Evolutionary conservation across 495 filamentous ascomycete genomes (phyloP).

Genomic region (Lasiosphaeris hirsuta): DNA sequence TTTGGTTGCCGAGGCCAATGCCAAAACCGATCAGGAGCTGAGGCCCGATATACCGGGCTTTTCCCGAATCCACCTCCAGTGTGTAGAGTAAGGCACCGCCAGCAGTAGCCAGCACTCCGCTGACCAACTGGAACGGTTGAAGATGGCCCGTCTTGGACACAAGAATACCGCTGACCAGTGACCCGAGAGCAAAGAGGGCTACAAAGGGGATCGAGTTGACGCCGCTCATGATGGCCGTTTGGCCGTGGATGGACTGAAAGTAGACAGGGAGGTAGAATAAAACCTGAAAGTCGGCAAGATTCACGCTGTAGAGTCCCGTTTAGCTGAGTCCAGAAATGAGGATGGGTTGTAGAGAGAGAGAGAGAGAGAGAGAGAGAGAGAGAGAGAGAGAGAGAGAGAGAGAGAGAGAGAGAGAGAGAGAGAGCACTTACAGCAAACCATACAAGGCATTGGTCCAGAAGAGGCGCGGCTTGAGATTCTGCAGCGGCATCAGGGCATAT

Average conservation of each 20-base stretch:
- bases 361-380: too few relatives aligned
- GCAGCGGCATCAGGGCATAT: slow-evolving; percentile 32
- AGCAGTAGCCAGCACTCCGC: slow-evolving; percentile 20
- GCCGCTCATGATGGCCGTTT: too few relatives aligned
- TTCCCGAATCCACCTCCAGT: too few relatives aligned
- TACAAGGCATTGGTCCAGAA: slow-evolving; percentile 31
- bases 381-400: too few relatives aligned
- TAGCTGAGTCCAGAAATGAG: too few relatives aligned
- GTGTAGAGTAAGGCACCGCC: slow-evolving; percentile 51
- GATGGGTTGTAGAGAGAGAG: too few relatives aligned
- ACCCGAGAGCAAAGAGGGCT: slow-evolving; percentile 29
- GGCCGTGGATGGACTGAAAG: slow-evolving; percentile 56
- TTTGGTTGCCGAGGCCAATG: too few relatives aligned
- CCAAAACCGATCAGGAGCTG: too few relatives aligned
- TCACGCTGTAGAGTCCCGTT: too few relatives aligned
- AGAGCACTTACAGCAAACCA: slow-evolving; percentile 20
- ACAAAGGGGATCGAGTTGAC: too few relatives aligned
- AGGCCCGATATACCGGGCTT: too few relatives aligned
- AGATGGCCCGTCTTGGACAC: slow-evolving; percentile 32
- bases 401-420: too few relatives aligned
- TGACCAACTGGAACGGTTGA: slow-evolving; percentile 34
- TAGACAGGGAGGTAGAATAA: slow-evolving; percentile 59
- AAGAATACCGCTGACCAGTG: slow-evolving; percentile 30
- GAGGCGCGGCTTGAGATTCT: slow-evolving; percentile 37
- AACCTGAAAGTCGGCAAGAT: slow-evolving; percentile 26